These are phyloP conservation scores for Mortierella sp. DNA, from an alignment of 371 early-diverging fungal species.

Conservation along the genomic window DNA sequence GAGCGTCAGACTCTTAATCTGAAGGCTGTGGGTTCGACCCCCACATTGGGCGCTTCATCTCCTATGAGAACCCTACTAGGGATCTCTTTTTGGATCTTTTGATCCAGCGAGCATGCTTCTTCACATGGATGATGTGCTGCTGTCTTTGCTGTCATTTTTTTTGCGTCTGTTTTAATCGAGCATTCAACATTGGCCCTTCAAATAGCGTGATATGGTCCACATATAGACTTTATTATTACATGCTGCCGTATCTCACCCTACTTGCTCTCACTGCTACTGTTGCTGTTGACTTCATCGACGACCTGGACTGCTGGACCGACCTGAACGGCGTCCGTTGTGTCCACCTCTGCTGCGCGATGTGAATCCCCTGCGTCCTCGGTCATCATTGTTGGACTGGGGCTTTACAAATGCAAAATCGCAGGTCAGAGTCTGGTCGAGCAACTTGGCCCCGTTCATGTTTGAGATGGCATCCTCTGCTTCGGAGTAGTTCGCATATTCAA, in stretches of 20 bases:
- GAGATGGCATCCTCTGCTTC: slow-evolving; percentile 89
- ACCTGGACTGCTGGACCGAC: slow-evolving; percentile 47
- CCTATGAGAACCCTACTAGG: too few species aligned
- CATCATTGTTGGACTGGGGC: slow-evolving; percentile 33
- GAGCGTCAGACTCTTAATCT: too few species aligned
- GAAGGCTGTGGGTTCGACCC: too few species aligned
- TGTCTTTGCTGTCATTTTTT: too few species aligned
- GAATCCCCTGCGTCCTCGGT: slow-evolving; percentile 51
- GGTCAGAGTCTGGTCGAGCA: slow-evolving; percentile 77
- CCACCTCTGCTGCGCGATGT: slow-evolving; percentile 46
- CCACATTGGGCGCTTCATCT: too few species aligned
- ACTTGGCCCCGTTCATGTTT: slow-evolving; percentile 73
- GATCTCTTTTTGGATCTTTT: too few species aligned
- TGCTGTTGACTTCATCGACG: slow-evolving; percentile 28
- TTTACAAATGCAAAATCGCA: slow-evolving; percentile 90
- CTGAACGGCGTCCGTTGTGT: slow-evolving; percentile 39
- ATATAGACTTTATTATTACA: background rate
- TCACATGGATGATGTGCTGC: too few species aligned
- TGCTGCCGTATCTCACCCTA: background rate
- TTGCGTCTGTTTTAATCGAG: too few species aligned
- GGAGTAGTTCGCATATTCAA: slow-evolving; percentile 86
- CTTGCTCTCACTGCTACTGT: background rate
- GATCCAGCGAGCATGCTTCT: too few species aligned
- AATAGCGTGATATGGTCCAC: too few species aligned
- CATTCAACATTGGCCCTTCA: too few species aligned